Evolutionary conservation across 2,329 filamentous ascomycete species (phyloP), one percentile per base, ranked within the genome.

Genomic region (Ceratocystis albifundus): DNA sequence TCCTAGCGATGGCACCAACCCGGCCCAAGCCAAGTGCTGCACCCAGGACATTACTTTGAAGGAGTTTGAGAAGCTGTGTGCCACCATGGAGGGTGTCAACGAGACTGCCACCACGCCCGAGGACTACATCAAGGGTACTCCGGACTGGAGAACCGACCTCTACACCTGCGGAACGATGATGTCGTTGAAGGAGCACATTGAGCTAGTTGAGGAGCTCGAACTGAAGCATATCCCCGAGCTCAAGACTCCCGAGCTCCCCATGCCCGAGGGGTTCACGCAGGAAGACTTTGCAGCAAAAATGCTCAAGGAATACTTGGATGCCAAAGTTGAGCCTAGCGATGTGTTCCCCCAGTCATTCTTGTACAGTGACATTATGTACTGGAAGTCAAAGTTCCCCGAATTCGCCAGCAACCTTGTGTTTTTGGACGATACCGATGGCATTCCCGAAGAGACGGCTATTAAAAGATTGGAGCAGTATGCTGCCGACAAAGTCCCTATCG

Each of bases 41-140:
- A 88, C 87, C 2, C 84, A 80, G 70, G 87, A 89, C 72, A 82
- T 89, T 71, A 88, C 86, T 0, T 76, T 87, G 45, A 78, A 78
- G 59, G 87, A 89, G 74, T 88, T 84, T 78, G 83, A 84, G 74
- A 77, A 80, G 4, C 80, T 89, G 4, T 89, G 87, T 75, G 81
- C 81, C 71, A 88, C 88, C 75, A 88, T 88, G 84, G 87, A 89
- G 71, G 82, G 82, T 62, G 81, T 75, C 72, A 84, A 87, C 71
- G 74, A 78, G 69, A 79, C 76, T 59, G 86, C 84, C 44, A 80
- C 80, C 22, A 88, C 80, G 1, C 76, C 82, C 0, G 73, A 77
- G 46, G 80, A 83, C 70, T 87, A 80, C 75, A 80, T 84, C 67
- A 75, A 77, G 70, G 83, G 83, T 66, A 86, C 83, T 0, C 80